A percentile compares a stretch with the other conserved stretches of the same genome.
phyloP scores from a whole-genome alignment of 176 grass and related monocot genomes.

The Avena insularis region DNA sequence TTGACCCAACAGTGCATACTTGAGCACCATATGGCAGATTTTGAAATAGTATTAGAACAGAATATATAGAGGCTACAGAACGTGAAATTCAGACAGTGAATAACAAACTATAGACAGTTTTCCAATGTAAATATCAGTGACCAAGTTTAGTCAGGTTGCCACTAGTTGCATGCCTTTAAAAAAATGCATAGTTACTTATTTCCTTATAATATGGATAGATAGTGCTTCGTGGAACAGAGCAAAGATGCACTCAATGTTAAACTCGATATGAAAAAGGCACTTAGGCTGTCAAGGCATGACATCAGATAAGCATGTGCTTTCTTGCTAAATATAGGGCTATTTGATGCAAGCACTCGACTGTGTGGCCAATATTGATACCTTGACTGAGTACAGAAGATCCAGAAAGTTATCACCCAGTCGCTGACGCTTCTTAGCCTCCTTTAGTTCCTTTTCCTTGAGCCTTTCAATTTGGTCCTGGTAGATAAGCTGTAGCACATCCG shows the following conservation, averaged over 20 bases:
- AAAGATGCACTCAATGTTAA: not conserved
- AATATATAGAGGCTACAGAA: not conserved
- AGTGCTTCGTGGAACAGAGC: not conserved
- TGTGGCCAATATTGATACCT: slow-evolving; percentile 51
- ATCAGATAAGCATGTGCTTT: not conserved
- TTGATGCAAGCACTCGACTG: slow-evolving; percentile 28
- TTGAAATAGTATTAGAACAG: not conserved
- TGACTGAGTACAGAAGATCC: slow-evolving; percentile 90
- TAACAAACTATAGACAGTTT: not conserved
- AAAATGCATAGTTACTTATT: not conserved
- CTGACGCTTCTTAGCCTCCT: slow-evolving; percentile 87
- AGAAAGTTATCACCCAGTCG: slow-evolving; percentile 91
- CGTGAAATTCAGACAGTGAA: not conserved
- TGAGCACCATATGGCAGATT: not conserved
- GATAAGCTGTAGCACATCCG: slow-evolving; percentile 71
- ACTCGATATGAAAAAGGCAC: not conserved
- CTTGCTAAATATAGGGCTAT: slow-evolving; percentile 12
- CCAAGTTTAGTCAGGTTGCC: not conserved
- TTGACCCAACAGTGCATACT: not conserved
- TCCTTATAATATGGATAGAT: not conserved
- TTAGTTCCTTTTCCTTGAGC: slow-evolving; percentile 88
- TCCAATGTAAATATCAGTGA: slow-evolving; percentile 4
- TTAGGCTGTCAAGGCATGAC: not conserved
- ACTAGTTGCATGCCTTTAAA: too few species aligned
- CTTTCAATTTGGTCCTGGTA: slow-evolving; percentile 93